A percentile compares a stretch with the other conserved stretches of the same genome.
phyloP scores from a whole-genome alignment of 305 asterid genomes.

The Solanum hybrid region DNA sequence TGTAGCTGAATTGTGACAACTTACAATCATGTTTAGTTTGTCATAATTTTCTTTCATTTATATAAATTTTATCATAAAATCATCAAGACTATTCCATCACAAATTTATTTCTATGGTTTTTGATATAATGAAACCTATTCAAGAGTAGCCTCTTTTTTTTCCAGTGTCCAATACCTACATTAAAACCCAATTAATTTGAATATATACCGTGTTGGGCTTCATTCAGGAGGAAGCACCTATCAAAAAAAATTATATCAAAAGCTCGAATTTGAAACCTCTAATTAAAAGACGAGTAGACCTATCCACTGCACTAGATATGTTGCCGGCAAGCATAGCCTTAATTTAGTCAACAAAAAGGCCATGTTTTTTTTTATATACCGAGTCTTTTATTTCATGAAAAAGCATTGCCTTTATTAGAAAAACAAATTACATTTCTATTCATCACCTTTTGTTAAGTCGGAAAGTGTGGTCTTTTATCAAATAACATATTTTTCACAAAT shows the following conservation, averaged over 20 bases:
- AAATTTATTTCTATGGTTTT: not conserved
- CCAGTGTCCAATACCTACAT: not conserved
- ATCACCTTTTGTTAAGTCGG: not conserved
- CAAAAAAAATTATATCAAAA: too few species aligned
- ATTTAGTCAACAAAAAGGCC: not conserved
- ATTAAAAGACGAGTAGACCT: accelerated
- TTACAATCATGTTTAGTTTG: not conserved
- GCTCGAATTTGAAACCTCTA: too few species aligned
- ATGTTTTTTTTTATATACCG: not conserved
- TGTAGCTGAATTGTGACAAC: not conserved
- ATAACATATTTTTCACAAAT: not conserved
- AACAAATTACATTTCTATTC: not conserved
- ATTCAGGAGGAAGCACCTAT: not conserved
- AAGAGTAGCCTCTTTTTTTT: not conserved
- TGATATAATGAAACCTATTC: not conserved
- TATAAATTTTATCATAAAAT: not conserved
- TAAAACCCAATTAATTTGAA: too few species aligned
- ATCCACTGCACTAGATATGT: accelerated
- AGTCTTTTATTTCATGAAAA: not conserved
- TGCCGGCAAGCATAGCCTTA: not conserved
- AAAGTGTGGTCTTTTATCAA: not conserved
- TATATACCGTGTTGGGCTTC: accelerated
- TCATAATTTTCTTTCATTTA: not conserved
- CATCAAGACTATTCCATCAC: not conserved
- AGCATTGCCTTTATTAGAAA: not conserved